These are phyloP conservation scores for Cadophora gregata DNA, from an alignment of 2,329 filamentous ascomycete genomes.

Conservation along the genomic window DNA sequence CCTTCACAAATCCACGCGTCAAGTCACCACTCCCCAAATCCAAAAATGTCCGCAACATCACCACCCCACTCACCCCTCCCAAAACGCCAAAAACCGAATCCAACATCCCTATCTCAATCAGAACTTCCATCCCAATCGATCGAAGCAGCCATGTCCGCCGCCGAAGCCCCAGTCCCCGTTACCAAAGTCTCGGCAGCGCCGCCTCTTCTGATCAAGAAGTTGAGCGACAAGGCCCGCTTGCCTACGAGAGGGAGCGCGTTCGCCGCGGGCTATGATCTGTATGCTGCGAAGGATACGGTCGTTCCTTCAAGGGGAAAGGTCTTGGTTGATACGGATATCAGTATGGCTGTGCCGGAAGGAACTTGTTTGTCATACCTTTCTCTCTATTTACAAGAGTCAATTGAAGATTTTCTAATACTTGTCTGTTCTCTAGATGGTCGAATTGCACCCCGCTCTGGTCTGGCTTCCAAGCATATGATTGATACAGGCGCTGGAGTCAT, in stretches of 20 bases:
- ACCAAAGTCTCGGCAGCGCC: constrained; percentile 34
- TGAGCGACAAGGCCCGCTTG: constrained; percentile 77
- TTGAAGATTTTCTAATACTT: not conserved
- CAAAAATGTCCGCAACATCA: constrained; percentile 35
- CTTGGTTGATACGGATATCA: constrained; percentile 88
- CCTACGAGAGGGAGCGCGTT: constrained; percentile 89
- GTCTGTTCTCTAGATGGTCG: constrained; percentile 70
- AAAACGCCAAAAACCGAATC: constrained; percentile 42
- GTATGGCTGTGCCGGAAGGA: constrained; percentile 86
- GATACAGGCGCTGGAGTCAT: constrained; percentile 96
- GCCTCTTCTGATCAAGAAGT: constrained; percentile 73
- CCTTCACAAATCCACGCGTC: not conserved
- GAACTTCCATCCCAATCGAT: constrained; percentile 18
- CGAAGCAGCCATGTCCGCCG: constrained; percentile 26
- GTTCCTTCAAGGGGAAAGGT: constrained; percentile 85
- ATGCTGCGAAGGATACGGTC: constrained; percentile 74
- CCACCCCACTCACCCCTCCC: constrained; percentile 41
- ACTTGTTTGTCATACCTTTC: constrained; percentile 69
- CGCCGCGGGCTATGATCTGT: constrained; percentile 94
- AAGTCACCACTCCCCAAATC: constrained; percentile 26
- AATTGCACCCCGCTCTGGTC: constrained; percentile 87
- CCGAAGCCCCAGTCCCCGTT: constrained; percentile 20
- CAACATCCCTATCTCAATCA: constrained; percentile 20
- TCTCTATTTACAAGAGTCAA: constrained; percentile 11
- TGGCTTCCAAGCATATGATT: constrained; percentile 93